Percentiles rank a stretch among this genome's conserved stretches.
These are phyloP conservation scores for Leucoagaricus sp. DNA, from an alignment of 1,284 basidiomycete species.

Conservation along the genomic window DNA sequence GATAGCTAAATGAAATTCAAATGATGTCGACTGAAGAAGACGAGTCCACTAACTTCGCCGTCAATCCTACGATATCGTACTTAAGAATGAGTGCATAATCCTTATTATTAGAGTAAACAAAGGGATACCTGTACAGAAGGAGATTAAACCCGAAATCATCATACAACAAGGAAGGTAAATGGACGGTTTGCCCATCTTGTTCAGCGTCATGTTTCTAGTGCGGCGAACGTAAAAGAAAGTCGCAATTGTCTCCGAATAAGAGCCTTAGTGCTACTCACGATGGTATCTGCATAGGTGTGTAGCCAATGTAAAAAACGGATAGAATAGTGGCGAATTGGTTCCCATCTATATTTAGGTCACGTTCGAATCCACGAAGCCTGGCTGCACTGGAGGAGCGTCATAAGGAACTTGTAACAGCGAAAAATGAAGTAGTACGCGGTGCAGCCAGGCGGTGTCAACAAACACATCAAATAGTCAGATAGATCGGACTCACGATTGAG, in stretches of 20 bases:
- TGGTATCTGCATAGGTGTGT: constrained; percentile 79
- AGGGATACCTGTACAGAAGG: constrained; percentile 53
- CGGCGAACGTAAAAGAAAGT: not conserved
- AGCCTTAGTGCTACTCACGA: constrained; percentile 44
- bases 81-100: constrained; percentile 5
- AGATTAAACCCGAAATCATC: constrained; percentile 73
- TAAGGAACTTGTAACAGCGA: not conserved
- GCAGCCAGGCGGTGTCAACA: constrained; percentile 66
- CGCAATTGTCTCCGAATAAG: not conserved
- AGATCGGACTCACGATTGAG: constrained; percentile 49
- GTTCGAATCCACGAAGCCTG: constrained; percentile 68
- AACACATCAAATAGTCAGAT: not conserved
- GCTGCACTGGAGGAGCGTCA: constrained; percentile 49
- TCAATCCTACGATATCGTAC: constrained; percentile 42
- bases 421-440: constrained; percentile 41
- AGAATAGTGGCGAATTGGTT: constrained; percentile 72
- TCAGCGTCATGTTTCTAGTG: constrained; percentile 72
- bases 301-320: constrained; percentile 77
- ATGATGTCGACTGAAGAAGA: constrained; percentile 9
- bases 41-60: constrained; percentile 47
- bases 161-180: constrained; percentile 74
- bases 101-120: not conserved
- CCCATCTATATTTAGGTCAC: constrained; percentile 65
- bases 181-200: constrained; percentile 71
- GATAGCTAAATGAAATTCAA: no score